Base-by-base conservation (phyloP, 1,139 yeast genomes). In the Yarrowia galli region DNA sequence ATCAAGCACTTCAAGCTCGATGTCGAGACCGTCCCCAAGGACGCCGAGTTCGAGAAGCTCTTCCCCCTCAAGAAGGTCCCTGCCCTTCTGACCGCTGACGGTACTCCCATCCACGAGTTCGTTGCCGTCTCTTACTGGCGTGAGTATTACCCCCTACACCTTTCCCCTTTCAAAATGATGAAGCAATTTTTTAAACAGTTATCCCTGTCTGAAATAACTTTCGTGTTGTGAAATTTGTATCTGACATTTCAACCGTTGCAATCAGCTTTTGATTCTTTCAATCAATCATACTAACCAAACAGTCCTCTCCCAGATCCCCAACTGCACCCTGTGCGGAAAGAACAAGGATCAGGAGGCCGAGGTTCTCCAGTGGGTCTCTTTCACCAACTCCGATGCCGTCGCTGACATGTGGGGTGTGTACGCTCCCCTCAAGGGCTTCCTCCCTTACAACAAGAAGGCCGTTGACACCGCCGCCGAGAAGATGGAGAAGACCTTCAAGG, bases 41-140 rank as follows among this genome's bases (percentile, higher is more conserved):
- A 80, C 71, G 81, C 80, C 35, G 80, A 76, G 60, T 88, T 80
- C 79, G 85, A 82, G 70, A 81, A 80, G 69, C 76, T 80, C 76
- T 92, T 91, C 87, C 97, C 97, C 75, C 80, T 88, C 77, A 83
- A 81, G 75, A 86, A 85, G 79, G 84, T 86, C 72, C 98, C 98
- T 75, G 89, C 92, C 73, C 90, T 89, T 75, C 77, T 86, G 75
- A 96, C 92, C 70, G 87, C 89, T 73, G 88, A 90, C 79, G 97
- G 97, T 69, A 86, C 83, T 84, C 86, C 86, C 78, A 83, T 93
- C 76, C 84, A 86, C 75, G 98, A 93, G 85, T 83, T 84, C 72
- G 83, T 91, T 77, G 97, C 98, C 71, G 83, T 93, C 76, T 78
- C 79, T 73, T 74, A 79, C 72, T 83, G 84, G 77, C 74, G 66